A percentile compares a stretch with the other conserved stretches of the same genome.
Conservation (phyloP, 441 rosid species). For the Monsonia emarginata region DNA sequence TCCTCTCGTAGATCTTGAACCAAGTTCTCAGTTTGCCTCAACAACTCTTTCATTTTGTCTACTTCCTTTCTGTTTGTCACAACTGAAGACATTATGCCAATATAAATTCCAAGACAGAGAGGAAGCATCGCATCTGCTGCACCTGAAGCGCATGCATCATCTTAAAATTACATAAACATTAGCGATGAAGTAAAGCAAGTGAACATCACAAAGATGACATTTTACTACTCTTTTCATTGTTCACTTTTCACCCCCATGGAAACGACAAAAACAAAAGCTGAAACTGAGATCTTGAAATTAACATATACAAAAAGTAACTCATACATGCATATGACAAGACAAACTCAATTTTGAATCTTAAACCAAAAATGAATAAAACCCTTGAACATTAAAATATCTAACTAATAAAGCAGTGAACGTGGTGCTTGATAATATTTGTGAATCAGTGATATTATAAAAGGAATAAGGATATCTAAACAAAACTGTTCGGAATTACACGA, state of each 20-base stretch:
- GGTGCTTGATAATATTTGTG: background rate
- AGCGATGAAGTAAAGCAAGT: background rate
- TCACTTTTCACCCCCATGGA: background rate
- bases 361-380: too few species aligned
- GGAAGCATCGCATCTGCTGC: slow-evolving; percentile 4
- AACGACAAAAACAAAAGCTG: background rate
- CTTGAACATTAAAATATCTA: background rate
- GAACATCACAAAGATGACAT: background rate
- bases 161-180: background rate
- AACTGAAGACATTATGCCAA: slow-evolving; percentile 15
- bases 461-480: background rate
- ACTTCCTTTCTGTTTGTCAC: slow-evolving; percentile 15
- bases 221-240: background rate
- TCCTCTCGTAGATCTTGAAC: slow-evolving; percentile 28
- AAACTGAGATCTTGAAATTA: background rate
- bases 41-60: slow-evolving; percentile 18
- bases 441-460: background rate
- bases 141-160: slow-evolving; percentile 20
- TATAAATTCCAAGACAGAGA: slow-evolving; percentile 23
- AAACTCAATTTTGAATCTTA: background rate
- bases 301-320: background rate
- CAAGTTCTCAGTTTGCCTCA: slow-evolving; percentile 24
- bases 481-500: background rate
- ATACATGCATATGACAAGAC: background rate
- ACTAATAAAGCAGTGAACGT: background rate